phyloP scores from a whole-genome alignment of 441 rosid genomes.

The Gossypium davidsonii region DNA sequence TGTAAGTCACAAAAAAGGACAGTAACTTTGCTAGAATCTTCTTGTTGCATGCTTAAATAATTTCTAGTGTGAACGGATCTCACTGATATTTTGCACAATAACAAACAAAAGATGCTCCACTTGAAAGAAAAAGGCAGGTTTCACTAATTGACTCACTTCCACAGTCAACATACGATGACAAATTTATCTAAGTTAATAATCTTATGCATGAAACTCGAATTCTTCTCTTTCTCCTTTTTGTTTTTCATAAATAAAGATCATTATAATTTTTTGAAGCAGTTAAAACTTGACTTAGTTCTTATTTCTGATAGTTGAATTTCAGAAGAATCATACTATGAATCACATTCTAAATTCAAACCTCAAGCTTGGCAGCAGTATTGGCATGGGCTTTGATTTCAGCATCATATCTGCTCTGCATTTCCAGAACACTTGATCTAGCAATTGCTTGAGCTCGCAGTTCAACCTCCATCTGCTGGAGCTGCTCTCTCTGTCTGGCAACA shows the following conservation, averaged over 20 bases:
- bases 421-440: conserved; percentile 56
- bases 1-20: background rate
- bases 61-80: background rate
- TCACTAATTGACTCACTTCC: background rate
- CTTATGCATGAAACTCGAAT: background rate
- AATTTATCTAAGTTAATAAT: background rate
- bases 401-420: conserved; percentile 52
- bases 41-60: conserved; percentile 6
- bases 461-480: conserved; percentile 70
- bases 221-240: background rate
- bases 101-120: background rate
- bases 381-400: conserved; percentile 58
- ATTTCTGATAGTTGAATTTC: background rate
- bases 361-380: conserved; percentile 58
- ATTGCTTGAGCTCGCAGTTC: conserved; percentile 70
- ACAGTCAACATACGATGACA: background rate
- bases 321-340: background rate
- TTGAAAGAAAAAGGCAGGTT: background rate
- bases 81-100: background rate
- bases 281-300: background rate
- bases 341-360: conserved; percentile 39
- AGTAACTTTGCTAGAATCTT: background rate
- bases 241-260: background rate
- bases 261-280: background rate
- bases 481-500: conserved; percentile 64